A percentile compares a stretch with the other conserved stretches of the same genome.
Conservation (phyloP, 1,284 basidiomycete genomes). For the Cystobasidium sp. region DNA sequence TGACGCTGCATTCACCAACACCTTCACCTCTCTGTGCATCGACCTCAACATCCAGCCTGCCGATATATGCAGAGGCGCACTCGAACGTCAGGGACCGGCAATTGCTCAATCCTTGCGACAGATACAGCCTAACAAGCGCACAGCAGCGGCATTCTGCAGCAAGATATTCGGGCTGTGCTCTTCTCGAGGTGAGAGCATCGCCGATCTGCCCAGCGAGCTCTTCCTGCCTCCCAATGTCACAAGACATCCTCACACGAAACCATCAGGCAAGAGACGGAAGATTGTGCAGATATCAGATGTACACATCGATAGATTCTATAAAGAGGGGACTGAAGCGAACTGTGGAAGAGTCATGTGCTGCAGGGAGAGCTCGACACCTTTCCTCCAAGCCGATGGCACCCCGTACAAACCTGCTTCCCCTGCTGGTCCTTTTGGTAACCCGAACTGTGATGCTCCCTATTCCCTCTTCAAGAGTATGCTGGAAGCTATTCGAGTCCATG, state of each 20-base stretch:
- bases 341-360: constrained; percentile 44
- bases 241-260: background rate
- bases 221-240: constrained; percentile 5
- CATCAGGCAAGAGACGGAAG: constrained; percentile 46
- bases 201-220: constrained; percentile 45
- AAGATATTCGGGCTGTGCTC: constrained; percentile 65
- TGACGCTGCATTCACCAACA: constrained; percentile 51
- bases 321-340: constrained; percentile 54
- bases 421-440: constrained; percentile 57
- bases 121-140: constrained; percentile 61
- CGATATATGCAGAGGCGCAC: constrained; percentile 65
- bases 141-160: constrained; percentile 65
- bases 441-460: constrained; percentile 63
- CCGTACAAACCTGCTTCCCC: constrained; percentile 12
- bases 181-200: constrained; percentile 52
- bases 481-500: constrained; percentile 57
- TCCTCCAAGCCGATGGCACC: background rate
- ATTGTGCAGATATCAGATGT: constrained; percentile 55
- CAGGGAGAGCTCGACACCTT: background rate
- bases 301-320: constrained; percentile 54
- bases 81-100: constrained; percentile 64
- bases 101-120: constrained; percentile 65
- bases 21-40: constrained; percentile 51
- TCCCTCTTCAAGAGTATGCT: constrained; percentile 64
- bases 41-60: constrained; percentile 56